Percentiles rank a stretch among this genome's conserved stretches.
phyloP scores from a whole-genome alignment of 495 filamentous ascomycete species.

The Filosporella fistucella region DNA sequence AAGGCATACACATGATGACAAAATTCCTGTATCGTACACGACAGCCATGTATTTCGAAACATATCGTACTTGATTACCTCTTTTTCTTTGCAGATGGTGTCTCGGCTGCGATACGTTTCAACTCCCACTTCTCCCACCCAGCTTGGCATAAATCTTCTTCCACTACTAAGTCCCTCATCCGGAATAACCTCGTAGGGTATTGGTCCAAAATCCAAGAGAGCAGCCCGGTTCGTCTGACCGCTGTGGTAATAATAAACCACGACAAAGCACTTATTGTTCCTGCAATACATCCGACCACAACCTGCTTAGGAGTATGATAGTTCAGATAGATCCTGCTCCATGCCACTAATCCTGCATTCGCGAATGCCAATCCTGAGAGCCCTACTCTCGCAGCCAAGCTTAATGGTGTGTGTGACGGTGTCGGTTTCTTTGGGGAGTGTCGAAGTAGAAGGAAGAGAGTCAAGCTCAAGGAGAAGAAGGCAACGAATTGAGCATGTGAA shows the following conservation, averaged over 20 bases:
- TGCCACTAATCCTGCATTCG: conserved; percentile 65
- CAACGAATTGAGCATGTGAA: conserved; percentile 91
- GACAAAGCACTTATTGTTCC: conserved; percentile 64
- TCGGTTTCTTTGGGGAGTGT: conserved; percentile 51
- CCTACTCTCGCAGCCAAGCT: conserved; percentile 51
- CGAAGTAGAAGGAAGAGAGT: conserved; percentile 76
- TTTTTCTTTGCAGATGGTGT: conserved; percentile 11
- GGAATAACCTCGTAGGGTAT: conserved; percentile 56
- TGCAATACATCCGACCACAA: conserved; percentile 70
- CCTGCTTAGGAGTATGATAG: conserved; percentile 89
- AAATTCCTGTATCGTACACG: no score
- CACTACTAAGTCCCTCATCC: conserved; percentile 79
- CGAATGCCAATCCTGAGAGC: conserved; percentile 51
- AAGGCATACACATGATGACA: no score
- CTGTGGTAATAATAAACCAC: conserved; percentile 73
- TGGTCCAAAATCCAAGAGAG: conserved; percentile 70
- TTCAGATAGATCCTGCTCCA: conserved; percentile 82
- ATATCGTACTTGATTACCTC: no score
- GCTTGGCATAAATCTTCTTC: conserved; percentile 87
- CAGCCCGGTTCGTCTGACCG: conserved; percentile 52
- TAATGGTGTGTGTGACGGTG: conserved; percentile 46
- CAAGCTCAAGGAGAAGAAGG: conserved; percentile 82
- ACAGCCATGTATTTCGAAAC: no score
- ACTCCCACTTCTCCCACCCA: conserved; percentile 91
- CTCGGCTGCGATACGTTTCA: conserved; percentile 27